phyloP scores from a whole-genome alignment of 2,329 filamentous ascomycete genomes.

The Diaporthe citri region DNA sequence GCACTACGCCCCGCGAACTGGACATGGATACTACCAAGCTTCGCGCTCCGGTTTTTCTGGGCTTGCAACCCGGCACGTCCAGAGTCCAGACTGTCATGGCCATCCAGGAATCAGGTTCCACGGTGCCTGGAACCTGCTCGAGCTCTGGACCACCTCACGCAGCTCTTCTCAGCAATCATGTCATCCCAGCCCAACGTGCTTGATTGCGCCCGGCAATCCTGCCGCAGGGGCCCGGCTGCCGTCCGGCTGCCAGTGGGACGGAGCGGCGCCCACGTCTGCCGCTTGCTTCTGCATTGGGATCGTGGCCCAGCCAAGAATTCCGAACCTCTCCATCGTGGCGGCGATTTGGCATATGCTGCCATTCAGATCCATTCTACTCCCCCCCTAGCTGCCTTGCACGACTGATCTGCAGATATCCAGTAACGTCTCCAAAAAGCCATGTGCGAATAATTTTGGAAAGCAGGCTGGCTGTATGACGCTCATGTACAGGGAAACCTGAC shows the following conservation, averaged over 20 bases:
- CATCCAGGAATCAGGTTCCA: neutral
- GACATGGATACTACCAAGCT: neutral
- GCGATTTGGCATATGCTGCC: neutral
- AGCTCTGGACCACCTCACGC: neutral
- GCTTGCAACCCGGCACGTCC: neutral
- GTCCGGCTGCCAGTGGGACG: neutral
- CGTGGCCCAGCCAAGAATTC: neutral
- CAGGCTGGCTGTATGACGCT: neutral
- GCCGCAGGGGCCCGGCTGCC: neutral
- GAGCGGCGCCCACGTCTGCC: neutral
- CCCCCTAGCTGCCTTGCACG: too few species aligned
- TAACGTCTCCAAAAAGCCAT: neutral
- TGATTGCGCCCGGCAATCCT: neutral
- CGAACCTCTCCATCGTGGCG: neutral
- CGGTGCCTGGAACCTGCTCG: constrained; percentile 3
- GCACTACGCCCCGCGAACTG: neutral
- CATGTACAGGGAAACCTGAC: too few species aligned
- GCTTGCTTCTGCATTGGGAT: neutral
- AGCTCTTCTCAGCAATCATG: neutral
- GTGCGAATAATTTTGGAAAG: too few species aligned
- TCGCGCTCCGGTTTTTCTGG: neutral
- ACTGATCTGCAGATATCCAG: too few species aligned
- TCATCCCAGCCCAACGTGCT: neutral
- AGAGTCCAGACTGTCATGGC: neutral
- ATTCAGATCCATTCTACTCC: neutral